phyloP scores from a whole-genome alignment of 2,329 filamentous ascomycete species.

The Trichoderma pleuroti region DNA sequence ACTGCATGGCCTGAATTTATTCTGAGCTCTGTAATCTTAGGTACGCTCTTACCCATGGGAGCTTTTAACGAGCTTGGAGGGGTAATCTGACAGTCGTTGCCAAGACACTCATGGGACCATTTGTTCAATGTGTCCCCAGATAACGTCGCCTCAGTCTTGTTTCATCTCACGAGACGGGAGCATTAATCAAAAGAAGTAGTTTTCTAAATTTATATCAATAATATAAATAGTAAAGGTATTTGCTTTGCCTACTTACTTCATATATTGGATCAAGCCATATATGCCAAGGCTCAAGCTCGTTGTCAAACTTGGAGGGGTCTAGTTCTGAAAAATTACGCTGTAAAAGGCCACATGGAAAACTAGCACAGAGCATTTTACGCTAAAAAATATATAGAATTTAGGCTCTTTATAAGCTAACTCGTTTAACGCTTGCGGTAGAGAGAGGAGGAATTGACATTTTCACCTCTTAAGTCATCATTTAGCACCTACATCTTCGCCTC shows the following conservation, averaged over 20 bases:
- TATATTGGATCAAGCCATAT: not conserved
- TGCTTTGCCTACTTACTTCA: not conserved
- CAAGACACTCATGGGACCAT: not conserved
- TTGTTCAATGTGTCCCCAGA: not conserved
- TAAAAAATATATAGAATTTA: not conserved
- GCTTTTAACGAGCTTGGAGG: not conserved
- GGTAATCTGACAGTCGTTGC: not conserved
- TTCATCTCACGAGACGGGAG: not conserved
- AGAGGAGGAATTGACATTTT: not conserved
- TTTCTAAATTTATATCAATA: not conserved
- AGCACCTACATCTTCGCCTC: not conserved
- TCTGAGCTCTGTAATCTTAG: not conserved
- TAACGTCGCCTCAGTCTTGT: not conserved
- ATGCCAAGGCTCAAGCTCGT: not conserved
- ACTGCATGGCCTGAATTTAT: not conserved
- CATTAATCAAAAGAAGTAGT: not conserved
- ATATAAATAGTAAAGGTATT: not conserved
- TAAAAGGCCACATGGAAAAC: not conserved
- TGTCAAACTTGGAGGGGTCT: not conserved
- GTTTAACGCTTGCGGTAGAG: not conserved
- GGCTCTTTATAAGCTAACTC: not conserved
- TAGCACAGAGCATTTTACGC: not conserved
- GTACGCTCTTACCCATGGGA: not conserved
- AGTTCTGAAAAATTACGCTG: not conserved
- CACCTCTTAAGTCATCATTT: not conserved